Evolutionary conservation across 768 basidiomycete species (phyloP), one percentile per base, ranked within the genome.

Genomic region (Termitomyces sp.): DNA sequence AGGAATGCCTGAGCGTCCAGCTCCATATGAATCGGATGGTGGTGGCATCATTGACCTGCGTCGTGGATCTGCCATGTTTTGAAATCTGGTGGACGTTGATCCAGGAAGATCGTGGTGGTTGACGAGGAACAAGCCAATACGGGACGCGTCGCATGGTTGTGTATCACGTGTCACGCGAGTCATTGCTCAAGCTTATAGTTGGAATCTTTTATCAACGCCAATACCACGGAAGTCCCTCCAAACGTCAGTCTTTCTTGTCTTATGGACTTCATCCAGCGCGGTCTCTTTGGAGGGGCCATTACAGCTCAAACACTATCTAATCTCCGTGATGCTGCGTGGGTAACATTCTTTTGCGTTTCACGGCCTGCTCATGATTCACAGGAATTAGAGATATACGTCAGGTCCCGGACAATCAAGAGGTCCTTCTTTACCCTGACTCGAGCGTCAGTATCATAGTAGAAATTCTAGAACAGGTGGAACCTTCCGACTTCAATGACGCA

Each of bases 401-500:
- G 72, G 77, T 99, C 12, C 95, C 97, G 14, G 89, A 98, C 67
- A 93, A 84, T 4, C 96, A 99, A 70, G 97, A 98, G 67, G 96
- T 97, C 41, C 89, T 93, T 71, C 68, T 97, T 55, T 86, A 85
- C 54, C 80, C 81, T 6, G 70, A 82, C 47, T 88, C 85, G 5
- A 78, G 78, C 48, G 74, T 85, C 62, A 93, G 88, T 65, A 79
- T 95, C 59, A 80, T 98, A 49, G 71, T 97, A 27, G 97, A 99
- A 67, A 81, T 97, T 23, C 73, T 98, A 12, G 70, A 92, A 68
- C 77, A 84, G 56, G 92, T 96, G 25, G 76, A 84, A 34, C 69
- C 72, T n/a, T 60, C 66, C 12, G 77, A 83, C 55, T 75, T 77
- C 37, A 65, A 74, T 43, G 82, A 87, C 44, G 92, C 92, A 2